Evolutionary conservation across 2,329 filamentous ascomycete genomes (phyloP).

Genomic region (Sphaerostilbella broomeana): DNA sequence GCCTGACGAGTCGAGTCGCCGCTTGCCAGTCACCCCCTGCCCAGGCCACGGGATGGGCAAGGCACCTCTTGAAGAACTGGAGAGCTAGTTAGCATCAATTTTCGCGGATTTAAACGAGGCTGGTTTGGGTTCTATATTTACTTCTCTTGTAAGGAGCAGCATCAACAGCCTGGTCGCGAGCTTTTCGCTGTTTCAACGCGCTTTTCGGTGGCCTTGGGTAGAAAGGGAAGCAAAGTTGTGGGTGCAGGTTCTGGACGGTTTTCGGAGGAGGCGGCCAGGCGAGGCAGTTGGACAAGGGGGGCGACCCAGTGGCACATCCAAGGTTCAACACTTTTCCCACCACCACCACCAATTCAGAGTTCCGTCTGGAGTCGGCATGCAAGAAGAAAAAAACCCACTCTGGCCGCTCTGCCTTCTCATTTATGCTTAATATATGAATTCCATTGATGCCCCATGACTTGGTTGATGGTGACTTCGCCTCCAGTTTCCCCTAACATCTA

Average conservation of each 20-base stretch:
- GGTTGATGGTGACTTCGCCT: too few relatives aligned
- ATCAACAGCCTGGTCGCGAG: conserved; percentile 29
- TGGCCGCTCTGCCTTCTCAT: too few relatives aligned
- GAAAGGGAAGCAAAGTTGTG: conserved; percentile 19
- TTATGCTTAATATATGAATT: too few relatives aligned
- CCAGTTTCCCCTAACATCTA: too few relatives aligned
- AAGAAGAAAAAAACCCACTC: conserved; percentile 5
- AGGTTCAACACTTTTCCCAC: conserved; percentile 13
- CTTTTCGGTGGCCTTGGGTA: conserved; percentile 21
- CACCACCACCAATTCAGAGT: conserved; percentile 11
- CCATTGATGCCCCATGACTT: too few relatives aligned
- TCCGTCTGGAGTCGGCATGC: conserved; percentile 5
- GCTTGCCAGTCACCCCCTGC: conserved; percentile 16
- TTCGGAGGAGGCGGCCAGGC: conserved; percentile 20
- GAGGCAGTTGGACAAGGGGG: conserved; percentile 22
- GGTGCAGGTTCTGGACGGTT: conserved; percentile 18
- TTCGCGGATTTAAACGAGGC: too few relatives aligned
- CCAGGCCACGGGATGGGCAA: conserved; percentile 18
- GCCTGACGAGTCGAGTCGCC: conserved; percentile 10
- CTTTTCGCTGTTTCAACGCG: conserved; percentile 25
- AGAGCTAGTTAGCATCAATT: conserved; percentile 15
- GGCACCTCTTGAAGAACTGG: conserved; percentile 26
- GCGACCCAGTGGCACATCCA: conserved; percentile 16
- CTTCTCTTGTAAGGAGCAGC: conserved; percentile 25
- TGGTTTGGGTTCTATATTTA: too few relatives aligned